Conservation (phyloP, 257 asterid species). For the Anisodus acutangulus region DNA sequence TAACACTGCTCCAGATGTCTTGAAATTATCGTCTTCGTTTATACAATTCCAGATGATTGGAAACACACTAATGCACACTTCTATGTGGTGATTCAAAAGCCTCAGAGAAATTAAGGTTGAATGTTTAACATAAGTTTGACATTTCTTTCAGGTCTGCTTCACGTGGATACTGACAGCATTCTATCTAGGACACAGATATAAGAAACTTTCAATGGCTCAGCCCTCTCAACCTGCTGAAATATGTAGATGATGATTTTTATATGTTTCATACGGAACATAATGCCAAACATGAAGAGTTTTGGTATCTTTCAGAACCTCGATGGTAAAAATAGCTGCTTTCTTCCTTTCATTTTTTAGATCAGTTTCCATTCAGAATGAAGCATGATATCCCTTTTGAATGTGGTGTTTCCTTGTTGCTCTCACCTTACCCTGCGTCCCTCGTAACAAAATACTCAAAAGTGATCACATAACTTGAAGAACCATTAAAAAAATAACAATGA, state of each 20-base stretch:
- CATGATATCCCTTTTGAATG: slow-evolving; percentile 6
- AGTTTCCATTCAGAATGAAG: slow-evolving; percentile 10
- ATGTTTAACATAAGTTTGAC: background rate
- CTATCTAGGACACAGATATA: slow-evolving; percentile 69
- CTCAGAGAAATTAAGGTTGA: slow-evolving; percentile 15
- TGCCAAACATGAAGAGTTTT: slow-evolving; percentile 7
- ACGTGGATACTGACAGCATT: slow-evolving; percentile 74
- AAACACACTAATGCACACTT: background rate
- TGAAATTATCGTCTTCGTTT: background rate
- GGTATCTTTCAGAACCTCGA: background rate
- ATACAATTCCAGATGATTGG: background rate
- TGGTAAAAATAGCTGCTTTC: background rate
- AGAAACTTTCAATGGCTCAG: slow-evolving; percentile 61
- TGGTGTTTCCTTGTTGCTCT: background rate
- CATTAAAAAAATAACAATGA: background rate
- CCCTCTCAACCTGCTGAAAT: slow-evolving; percentile 44
- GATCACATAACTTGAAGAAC: background rate
- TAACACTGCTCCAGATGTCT: background rate
- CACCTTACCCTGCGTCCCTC: background rate
- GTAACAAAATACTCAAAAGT: background rate
- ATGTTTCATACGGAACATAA: background rate
- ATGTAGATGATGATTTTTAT: slow-evolving; percentile 39
- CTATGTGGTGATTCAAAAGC: background rate
- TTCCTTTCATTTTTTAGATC: background rate
- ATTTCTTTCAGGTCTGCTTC: slow-evolving; percentile 60